Conservation (phyloP, 164 flowering plant genomes). For the Umbilicus rupestris region DNA sequence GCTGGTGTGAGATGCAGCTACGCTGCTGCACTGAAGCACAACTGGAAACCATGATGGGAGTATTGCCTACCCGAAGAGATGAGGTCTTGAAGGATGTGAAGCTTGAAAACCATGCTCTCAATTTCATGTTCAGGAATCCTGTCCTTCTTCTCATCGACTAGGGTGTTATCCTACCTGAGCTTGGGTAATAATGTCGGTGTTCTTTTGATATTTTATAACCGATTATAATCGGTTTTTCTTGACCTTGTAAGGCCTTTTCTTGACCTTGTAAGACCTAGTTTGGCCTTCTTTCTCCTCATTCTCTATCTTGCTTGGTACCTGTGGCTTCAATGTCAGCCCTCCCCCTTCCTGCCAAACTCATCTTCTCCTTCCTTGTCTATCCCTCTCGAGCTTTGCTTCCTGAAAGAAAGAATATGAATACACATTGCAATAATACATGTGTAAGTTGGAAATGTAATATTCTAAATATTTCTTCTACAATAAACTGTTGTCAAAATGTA, state of each 20-base stretch:
- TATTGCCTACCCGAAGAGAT: neutral
- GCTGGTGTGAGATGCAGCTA: no score
- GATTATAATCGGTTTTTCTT: constrained; percentile 28
- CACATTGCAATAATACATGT: neutral
- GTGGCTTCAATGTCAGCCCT: no score
- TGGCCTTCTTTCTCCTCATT: neutral
- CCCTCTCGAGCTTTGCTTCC: constrained; percentile 76
- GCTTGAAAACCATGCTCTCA: no score
- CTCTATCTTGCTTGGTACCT: neutral
- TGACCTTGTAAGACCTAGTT: constrained; percentile 87
- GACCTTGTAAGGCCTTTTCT: constrained; percentile 97
- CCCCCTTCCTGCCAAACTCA: constrained; percentile 28
- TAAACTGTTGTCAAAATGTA: neutral
- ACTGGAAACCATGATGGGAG: neutral
- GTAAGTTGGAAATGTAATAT: neutral
- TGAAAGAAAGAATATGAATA: neutral
- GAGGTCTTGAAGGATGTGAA: neutral
- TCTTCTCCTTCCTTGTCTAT: constrained; percentile 63
- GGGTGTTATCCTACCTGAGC: constrained; percentile 88
- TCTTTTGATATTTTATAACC: neutral
- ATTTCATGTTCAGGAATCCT: neutral
- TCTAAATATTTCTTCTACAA: neutral
- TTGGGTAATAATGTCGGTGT: constrained; percentile 20
- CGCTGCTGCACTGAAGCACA: neutral
- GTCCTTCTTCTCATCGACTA: neutral